These are phyloP conservation scores for Lactuca saligna DNA, from an alignment of 129 eudicot genomes.

Conservation along the genomic window DNA sequence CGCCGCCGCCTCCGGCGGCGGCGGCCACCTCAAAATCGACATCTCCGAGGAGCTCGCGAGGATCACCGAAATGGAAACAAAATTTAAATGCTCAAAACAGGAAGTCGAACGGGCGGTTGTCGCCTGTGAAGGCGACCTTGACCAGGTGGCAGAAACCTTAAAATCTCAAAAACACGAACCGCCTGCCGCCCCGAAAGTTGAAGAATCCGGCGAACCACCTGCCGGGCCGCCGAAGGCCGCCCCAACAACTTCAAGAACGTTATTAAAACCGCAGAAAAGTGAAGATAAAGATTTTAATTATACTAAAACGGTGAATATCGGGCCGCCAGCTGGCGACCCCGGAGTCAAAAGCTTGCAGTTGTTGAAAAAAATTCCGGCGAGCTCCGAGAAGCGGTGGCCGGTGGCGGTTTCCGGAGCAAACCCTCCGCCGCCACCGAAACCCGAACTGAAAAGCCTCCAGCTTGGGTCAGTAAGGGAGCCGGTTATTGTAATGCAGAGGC, in stretches of 20 bases:
- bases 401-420: conserved; percentile 36
- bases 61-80: conserved; percentile 58
- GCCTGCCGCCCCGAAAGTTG: conserved; percentile 45
- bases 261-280: conserved; percentile 49
- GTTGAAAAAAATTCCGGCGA: conserved; percentile 46
- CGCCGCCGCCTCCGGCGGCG: conserved; percentile 14
- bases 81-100: conserved; percentile 63
- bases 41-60: conserved; percentile 75
- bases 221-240: background rate
- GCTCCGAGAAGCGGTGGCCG: conserved; percentile 64
- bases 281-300: conserved; percentile 69
- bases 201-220: conserved; percentile 48
- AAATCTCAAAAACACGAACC: conserved; percentile 64
- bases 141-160: conserved; percentile 66
- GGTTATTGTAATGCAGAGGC: conserved; percentile 75
- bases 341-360: conserved; percentile 43
- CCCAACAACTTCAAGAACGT: conserved; percentile 34
- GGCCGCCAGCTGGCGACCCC: conserved; percentile 33
- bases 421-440: conserved; percentile 19
- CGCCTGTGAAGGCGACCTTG: conserved; percentile 74
- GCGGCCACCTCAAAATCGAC: conserved; percentile 63
- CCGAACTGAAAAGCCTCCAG: conserved; percentile 65
- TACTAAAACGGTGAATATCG: conserved; percentile 43
- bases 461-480: conserved; percentile 75
- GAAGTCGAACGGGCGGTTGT: conserved; percentile 72